A percentile compares a stretch with the other conserved stretches of the same genome.
Evolutionary conservation across 2,329 filamentous ascomycete genomes (phyloP).

Genomic region (Mariannaea sp.): DNA sequence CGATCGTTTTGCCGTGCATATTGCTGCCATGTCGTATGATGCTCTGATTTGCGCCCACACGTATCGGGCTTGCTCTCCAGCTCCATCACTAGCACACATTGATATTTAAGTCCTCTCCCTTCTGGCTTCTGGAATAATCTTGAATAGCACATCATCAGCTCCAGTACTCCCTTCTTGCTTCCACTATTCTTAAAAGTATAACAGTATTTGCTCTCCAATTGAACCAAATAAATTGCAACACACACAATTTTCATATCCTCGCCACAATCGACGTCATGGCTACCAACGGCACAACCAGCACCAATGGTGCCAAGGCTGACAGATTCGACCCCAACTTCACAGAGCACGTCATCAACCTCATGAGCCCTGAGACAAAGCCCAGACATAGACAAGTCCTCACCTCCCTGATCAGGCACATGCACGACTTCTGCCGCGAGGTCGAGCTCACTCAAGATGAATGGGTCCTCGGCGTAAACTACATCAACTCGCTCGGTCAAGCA

Average conservation of each 20-base stretch:
- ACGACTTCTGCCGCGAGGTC: constrained; percentile 78
- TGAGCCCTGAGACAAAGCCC: constrained; percentile 70
- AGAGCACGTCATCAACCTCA: constrained; percentile 71
- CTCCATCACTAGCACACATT: not conserved
- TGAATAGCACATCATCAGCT: not conserved
- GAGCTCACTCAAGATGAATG: constrained; percentile 79
- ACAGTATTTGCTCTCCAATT: too few relatives aligned
- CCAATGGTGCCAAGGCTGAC: constrained; percentile 11
- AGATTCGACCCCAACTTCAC: constrained; percentile 80
- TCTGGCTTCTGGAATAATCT: not conserved
- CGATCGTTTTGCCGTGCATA: constrained; percentile 23
- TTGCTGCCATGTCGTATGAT: constrained; percentile 17
- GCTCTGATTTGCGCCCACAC: constrained; percentile 18
- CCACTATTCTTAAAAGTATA: not conserved
- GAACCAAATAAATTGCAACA: too few relatives aligned
- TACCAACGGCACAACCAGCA: constrained; percentile 17
- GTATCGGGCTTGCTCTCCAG: not conserved
- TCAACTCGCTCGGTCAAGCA: constrained; percentile 75
- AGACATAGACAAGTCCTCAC: constrained; percentile 67
- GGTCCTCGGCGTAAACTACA: constrained; percentile 74
- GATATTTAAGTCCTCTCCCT: constrained; percentile 7
- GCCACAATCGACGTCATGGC: too few relatives aligned
- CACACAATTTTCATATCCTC: too few relatives aligned
- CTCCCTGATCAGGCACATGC: constrained; percentile 71
- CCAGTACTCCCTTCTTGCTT: not conserved